Evolutionary conservation across 306 rosid genomes (phyloP).

Genomic region (Ammopiptanthus mongolicus): DNA sequence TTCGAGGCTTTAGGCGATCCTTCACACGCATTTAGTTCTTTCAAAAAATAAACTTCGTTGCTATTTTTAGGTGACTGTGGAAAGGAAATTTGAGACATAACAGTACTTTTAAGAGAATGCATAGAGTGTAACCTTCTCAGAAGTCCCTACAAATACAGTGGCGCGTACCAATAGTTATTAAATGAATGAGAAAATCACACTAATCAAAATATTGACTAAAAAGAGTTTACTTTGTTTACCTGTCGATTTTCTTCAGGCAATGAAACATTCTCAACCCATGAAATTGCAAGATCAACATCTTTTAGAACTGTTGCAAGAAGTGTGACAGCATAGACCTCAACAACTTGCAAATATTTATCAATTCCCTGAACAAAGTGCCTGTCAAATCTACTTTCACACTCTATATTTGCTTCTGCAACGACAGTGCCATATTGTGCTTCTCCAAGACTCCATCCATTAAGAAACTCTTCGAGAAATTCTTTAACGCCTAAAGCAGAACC

Average conservation of each 20-base stretch:
- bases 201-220: background rate
- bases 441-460: conserved; percentile 59
- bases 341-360: conserved; percentile 60
- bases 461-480: conserved; percentile 61
- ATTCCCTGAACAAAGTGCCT: conserved; percentile 34
- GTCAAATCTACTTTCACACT: conserved; percentile 5
- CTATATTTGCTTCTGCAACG: conserved; percentile 30
- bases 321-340: conserved; percentile 52
- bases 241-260: conserved; percentile 65
- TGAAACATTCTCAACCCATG: conserved; percentile 74
- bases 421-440: conserved; percentile 41
- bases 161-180: conserved; percentile 11
- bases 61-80: conserved; percentile 24
- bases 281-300: conserved; percentile 52
- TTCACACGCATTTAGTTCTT: conserved; percentile 22
- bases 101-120: conserved; percentile 47
- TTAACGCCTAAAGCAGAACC: conserved; percentile 35
- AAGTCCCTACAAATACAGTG: conserved; percentile 41
- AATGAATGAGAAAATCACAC: background rate
- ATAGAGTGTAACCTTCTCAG: conserved; percentile 59
- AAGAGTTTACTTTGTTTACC: conserved; percentile 34
- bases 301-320: conserved; percentile 43
- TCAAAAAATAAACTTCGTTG: conserved; percentile 21
- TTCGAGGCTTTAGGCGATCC: conserved; percentile 26
- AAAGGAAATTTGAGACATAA: conserved; percentile 32